Evolutionary conservation across 768 basidiomycete genomes (phyloP).

Genomic region (Panellus pusillus): DNA sequence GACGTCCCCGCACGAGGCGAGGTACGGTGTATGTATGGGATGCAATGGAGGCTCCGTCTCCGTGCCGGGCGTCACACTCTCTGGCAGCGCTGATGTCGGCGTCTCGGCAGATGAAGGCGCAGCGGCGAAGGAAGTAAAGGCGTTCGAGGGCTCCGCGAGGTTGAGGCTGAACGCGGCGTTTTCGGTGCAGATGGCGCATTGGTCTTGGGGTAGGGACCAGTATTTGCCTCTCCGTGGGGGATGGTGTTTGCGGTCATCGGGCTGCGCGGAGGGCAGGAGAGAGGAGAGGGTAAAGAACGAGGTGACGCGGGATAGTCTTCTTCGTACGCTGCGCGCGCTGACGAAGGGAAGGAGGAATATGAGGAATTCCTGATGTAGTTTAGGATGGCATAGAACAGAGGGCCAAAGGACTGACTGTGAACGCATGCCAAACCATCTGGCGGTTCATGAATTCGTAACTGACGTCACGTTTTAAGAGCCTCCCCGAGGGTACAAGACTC

Average conservation of each 20-base stretch:
- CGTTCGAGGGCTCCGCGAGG: slow-evolving; percentile 51
- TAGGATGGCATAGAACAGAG: not conserved
- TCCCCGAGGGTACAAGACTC: slow-evolving; percentile 69
- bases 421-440: slow-evolving; percentile 99
- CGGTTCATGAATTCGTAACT: slow-evolving; percentile 99
- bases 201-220: slow-evolving; percentile 64
- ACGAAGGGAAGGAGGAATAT: slow-evolving; percentile 89
- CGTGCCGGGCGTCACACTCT: slow-evolving; percentile 24
- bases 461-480: slow-evolving; percentile 74
- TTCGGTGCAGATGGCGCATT: slow-evolving; percentile 91
- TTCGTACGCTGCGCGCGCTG: slow-evolving; percentile 63
- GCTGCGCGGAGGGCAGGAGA: slow-evolving; percentile 23
- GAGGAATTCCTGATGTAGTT: slow-evolving; percentile 80
- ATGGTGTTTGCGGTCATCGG: slow-evolving; percentile 5
- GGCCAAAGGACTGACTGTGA: slow-evolving; percentile 68
- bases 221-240: slow-evolving; percentile 55
- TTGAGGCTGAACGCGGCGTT: slow-evolving; percentile 64
- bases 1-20: slow-evolving; percentile 78
- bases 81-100: slow-evolving; percentile 15
- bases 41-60: slow-evolving; percentile 50
- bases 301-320: slow-evolving; percentile 45
- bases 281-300: slow-evolving; percentile 33
- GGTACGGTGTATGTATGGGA: slow-evolving; percentile 80
- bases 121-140: slow-evolving; percentile 41
- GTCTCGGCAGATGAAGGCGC: slow-evolving; percentile 18